phyloP scores from a whole-genome alignment of 768 basidiomycete genomes.

The Amanita pallidorosea region DNA sequence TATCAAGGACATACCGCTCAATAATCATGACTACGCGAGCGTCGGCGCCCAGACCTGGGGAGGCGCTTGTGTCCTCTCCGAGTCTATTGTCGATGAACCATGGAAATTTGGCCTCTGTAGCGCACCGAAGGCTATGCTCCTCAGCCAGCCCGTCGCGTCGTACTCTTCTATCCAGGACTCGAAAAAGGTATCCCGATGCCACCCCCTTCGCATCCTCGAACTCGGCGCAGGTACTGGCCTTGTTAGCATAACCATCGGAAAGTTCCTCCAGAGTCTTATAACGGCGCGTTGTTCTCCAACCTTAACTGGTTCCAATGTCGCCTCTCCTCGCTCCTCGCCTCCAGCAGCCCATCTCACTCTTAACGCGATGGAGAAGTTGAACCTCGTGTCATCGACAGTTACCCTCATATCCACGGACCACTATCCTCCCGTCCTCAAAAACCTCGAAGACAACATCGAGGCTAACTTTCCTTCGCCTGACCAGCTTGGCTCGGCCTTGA shows the following conservation, averaged over 20 bases:
- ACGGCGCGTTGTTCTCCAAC: not conserved
- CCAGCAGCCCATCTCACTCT: not conserved
- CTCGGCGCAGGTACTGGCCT: slow-evolving; percentile 83
- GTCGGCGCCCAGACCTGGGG: slow-evolving; percentile 90
- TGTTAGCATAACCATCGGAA: slow-evolving; percentile 51
- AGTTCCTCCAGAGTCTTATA: slow-evolving; percentile 22
- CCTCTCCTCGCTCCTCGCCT: not conserved
- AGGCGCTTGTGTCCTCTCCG: slow-evolving; percentile 69
- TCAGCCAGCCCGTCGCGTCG: no score
- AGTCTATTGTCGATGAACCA: slow-evolving; percentile 56
- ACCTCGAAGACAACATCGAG: slow-evolving; percentile 51
- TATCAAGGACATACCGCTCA: slow-evolving; percentile 59
- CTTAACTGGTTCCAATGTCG: not conserved
- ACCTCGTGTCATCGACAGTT: slow-evolving; percentile 7
- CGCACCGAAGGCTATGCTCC: not conserved
- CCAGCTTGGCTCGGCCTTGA: not conserved
- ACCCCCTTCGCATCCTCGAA: slow-evolving; percentile 47
- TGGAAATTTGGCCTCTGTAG: slow-evolving; percentile 31
- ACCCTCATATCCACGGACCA: slow-evolving; percentile 65
- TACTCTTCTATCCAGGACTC: not conserved
- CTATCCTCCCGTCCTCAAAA: slow-evolving; percentile 61
- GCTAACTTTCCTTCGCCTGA: slow-evolving; percentile 35
- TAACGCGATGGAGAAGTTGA: not conserved
- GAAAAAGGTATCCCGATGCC: not conserved
- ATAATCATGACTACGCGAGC: slow-evolving; percentile 57